phyloP scores from a whole-genome alignment of 495 filamentous ascomycete species.

The Delitschia confertaspora region DNA sequence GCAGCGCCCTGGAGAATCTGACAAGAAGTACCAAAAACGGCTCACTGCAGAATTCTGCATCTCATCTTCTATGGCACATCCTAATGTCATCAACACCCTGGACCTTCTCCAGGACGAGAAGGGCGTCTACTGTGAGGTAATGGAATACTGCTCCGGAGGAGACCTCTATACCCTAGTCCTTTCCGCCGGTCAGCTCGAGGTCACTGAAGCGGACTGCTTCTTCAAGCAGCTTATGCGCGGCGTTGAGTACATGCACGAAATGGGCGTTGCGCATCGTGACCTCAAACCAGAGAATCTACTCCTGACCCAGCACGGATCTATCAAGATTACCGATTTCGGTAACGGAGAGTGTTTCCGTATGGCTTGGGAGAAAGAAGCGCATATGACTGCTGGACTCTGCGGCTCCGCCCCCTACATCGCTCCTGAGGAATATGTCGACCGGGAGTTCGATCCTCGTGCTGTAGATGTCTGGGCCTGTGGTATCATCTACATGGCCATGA shows the following conservation, averaged over 20 bases:
- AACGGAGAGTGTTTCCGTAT: conserved; percentile 99
- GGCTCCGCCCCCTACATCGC: conserved; percentile 96
- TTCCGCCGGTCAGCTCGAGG: conserved; percentile 85
- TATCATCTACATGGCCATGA: conserved; percentile 99
- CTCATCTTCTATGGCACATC: conserved; percentile 89
- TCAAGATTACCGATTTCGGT: conserved; percentile 98
- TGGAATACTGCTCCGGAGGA: conserved; percentile 97
- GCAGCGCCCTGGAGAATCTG: conserved; percentile 81
- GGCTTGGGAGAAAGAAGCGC: conserved; percentile 97
- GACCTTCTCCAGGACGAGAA: conserved; percentile 93
- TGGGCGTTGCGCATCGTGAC: conserved; percentile 97
- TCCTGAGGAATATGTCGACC: conserved; percentile 89
- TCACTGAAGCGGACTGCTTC: conserved; percentile 90
- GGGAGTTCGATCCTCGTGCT: conserved; percentile 91
- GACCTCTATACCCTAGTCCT: conserved; percentile 94
- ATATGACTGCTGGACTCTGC: conserved; percentile 95
- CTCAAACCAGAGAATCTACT: conserved; percentile 96
- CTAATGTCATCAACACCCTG: conserved; percentile 96
- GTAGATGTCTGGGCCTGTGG: conserved; percentile 98
- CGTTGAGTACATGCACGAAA: conserved; percentile 98
- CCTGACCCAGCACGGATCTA: conserved; percentile 80
- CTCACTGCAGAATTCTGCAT: conserved; percentile 99
- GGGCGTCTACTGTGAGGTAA: conserved; percentile 97
- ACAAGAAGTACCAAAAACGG: conserved; percentile 95
- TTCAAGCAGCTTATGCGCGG: conserved; percentile 99